Evolutionary conservation across 441 rosid species (phyloP).

Genomic region (Mallotus japonicus): DNA sequence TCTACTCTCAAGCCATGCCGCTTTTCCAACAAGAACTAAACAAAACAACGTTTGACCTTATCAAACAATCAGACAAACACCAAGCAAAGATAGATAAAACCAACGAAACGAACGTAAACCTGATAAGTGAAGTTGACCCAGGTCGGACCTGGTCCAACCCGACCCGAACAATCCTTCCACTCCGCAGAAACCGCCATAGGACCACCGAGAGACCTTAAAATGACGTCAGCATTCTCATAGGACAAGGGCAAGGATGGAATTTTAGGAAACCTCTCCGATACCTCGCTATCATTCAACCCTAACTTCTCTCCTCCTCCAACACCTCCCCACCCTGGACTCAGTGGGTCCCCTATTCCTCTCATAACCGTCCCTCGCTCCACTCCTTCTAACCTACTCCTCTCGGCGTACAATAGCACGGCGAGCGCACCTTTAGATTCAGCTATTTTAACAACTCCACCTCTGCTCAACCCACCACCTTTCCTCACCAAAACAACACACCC

Average conservation of each 20-base stretch:
- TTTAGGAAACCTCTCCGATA: slow-evolving; percentile 57
- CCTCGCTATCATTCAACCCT: slow-evolving; percentile 53
- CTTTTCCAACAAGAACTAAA: slow-evolving; percentile 1
- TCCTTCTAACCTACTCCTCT: slow-evolving; percentile 39
- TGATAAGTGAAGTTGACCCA: slow-evolving; percentile 69
- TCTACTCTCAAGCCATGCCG: background rate
- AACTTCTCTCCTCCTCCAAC: slow-evolving; percentile 69
- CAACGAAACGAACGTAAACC: slow-evolving; percentile 37
- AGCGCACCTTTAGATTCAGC: slow-evolving; percentile 74
- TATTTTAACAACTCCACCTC: slow-evolving; percentile 55
- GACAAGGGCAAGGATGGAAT: slow-evolving; percentile 86
- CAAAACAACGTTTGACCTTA: background rate
- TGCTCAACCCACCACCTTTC: slow-evolving; percentile 62
- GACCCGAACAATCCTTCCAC: slow-evolving; percentile 48
- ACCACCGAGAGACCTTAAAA: slow-evolving; percentile 66
- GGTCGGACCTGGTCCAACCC: slow-evolving; percentile 73
- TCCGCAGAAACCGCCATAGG: slow-evolving; percentile 43
- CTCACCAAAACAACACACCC: slow-evolving; percentile 65
- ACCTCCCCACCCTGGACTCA: slow-evolving; percentile 89
- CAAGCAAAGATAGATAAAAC: too few relatives aligned
- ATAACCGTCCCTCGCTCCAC: slow-evolving; percentile 93
- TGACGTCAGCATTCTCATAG: slow-evolving; percentile 56
- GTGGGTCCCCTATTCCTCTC: slow-evolving; percentile 93
- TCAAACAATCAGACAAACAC: background rate
- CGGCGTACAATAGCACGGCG: slow-evolving; percentile 72